phyloP scores from a whole-genome alignment of 768 basidiomycete genomes.

The Plicaturopsis crispa region DNA sequence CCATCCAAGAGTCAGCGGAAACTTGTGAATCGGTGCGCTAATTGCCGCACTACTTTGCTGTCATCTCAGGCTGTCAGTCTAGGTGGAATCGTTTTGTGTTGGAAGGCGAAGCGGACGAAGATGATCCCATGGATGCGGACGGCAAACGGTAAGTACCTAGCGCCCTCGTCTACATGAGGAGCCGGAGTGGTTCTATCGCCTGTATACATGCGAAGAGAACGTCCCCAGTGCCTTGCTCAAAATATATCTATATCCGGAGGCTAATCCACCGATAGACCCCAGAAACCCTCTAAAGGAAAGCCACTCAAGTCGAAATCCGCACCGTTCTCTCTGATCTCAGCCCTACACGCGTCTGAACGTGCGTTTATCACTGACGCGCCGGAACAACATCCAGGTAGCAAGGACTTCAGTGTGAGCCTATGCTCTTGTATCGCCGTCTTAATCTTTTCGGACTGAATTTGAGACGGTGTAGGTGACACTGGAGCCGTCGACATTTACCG shows the following conservation, averaged over 20 bases:
- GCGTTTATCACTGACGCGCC: constrained; percentile 20
- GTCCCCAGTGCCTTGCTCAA: too few relatives aligned
- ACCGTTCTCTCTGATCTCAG: constrained; percentile 33
- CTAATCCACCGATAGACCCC: too few relatives aligned
- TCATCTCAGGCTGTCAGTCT: constrained; percentile 1
- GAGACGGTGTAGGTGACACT: constrained; percentile 48
- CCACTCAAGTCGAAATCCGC: constrained; percentile 14
- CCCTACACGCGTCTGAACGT: constrained; percentile 52
- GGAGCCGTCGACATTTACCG: constrained; percentile 67
- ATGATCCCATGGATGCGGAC: constrained; percentile 20
- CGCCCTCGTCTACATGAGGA: too few relatives aligned
- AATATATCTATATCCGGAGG: too few relatives aligned
- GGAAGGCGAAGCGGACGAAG: constrained; percentile 28
- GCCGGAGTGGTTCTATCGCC: too few relatives aligned
- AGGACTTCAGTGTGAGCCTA: background rate
- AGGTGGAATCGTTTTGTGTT: constrained; percentile 73
- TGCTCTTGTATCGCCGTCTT: constrained; percentile 1
- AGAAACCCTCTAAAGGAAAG: too few relatives aligned
- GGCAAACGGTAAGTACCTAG: constrained; percentile 6
- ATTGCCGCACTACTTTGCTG: background rate
- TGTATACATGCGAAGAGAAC: too few relatives aligned
- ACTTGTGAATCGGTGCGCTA: constrained; percentile 54
- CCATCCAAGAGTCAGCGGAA: constrained; percentile 72
- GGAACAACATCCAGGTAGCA: constrained; percentile 57
- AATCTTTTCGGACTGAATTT: background rate